Evolutionary conservation across 2,329 filamentous ascomycete species (phyloP), one percentile per base, ranked within the genome.

Genomic region (Metarhizium humberi): DNA sequence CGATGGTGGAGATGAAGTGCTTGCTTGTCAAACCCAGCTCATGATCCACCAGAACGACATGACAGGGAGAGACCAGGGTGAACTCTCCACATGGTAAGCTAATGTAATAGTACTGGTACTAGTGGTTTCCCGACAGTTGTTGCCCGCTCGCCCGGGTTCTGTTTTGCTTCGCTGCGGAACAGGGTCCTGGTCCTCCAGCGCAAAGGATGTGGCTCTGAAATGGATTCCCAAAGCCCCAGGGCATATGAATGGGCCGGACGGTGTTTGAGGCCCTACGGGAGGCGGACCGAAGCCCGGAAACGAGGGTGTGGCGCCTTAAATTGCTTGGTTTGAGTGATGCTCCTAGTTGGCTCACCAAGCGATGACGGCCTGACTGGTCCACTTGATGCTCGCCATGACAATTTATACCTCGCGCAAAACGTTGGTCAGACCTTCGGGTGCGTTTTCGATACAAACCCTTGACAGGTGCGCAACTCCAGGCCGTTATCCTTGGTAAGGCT

Each of bases 261-360:
- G n/a, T 18, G n/a, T 7, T 45, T 18, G 51, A 47, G 51, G 51
- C 42, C 42, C 38, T n/a, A 29, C 53, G 46, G 46, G 38, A 50
- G 36, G 38, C 53, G 53, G 53, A 43, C 53, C 53, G 47, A 46
- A 29, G 48, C 45, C 53, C 47, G 48, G 47, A 48, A 49, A 43
- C 51, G 51, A 53, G 51, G 40, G 42, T 53, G 42, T 53, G 51
- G 42, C 51, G 51, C 42, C 51, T 53, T 42, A 52, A 14, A 42
- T 29, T 48, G 45, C 25, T 48, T 29, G 20, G 51, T 47, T 46
- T 45, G 50, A 18, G 42, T 16, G 18, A 45, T 20, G 45, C 30
- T 48, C 32, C 32, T 29, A 6, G 10, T 30, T 30, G 45, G 7
- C 25, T 45, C 42, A 29, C 45, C 20, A 48, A 48, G 14, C 10